Conservation (phyloP, 176 grass and related monocot genomes). For the Saccharum officinarum region DNA sequence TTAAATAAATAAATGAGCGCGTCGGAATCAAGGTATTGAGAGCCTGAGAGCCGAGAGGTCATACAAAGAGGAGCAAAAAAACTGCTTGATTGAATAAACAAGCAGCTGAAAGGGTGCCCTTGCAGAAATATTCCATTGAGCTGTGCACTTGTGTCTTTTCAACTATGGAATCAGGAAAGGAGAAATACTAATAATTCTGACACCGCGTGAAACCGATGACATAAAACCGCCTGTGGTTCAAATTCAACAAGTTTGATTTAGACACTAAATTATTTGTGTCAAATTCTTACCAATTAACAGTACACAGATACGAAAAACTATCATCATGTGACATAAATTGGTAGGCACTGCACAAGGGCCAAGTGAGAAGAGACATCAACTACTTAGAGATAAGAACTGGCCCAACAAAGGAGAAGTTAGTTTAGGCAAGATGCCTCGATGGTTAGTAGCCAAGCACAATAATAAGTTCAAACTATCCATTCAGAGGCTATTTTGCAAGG, state of each 20-base stretch:
- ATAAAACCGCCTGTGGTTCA: background rate
- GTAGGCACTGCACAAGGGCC: background rate
- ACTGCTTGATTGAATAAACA: constrained; percentile 2
- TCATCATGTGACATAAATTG: background rate
- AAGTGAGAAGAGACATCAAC: background rate
- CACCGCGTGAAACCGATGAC: background rate
- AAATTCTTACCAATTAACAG: background rate
- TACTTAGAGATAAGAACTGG: background rate
- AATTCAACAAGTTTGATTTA: constrained; percentile 4
- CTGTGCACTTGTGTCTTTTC: background rate
- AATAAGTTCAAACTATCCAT: background rate
- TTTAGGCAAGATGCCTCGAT: background rate
- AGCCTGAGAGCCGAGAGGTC: too few species aligned
- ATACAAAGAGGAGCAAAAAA: background rate
- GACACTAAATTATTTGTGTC: background rate
- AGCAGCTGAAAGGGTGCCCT: background rate
- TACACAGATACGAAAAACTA: background rate
- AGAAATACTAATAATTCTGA: background rate
- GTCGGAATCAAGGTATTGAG: background rate
- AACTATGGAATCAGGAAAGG: background rate
- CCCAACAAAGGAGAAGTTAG: background rate
- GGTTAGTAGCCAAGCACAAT: background rate
- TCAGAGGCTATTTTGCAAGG: constrained; percentile 4
- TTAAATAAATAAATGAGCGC: background rate
- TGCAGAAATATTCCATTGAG: constrained; percentile 12